These are phyloP conservation scores for Hypoxylon sp. DNA, from an alignment of 2,329 filamentous ascomycete species.

Conservation along the genomic window DNA sequence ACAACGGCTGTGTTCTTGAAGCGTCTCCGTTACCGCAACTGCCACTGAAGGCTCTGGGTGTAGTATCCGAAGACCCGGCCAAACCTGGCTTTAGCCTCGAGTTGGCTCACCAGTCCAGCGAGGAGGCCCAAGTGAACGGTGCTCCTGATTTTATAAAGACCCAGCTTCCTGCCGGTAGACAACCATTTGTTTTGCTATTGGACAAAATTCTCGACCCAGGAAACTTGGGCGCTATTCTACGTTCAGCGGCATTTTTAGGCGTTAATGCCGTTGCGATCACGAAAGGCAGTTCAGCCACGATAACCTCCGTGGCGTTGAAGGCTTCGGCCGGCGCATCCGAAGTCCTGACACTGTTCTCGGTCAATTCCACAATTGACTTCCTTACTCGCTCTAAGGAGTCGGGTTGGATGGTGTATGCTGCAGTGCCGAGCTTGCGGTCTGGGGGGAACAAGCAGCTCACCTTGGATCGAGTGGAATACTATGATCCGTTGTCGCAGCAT, in stretches of 20 bases:
- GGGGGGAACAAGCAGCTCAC: conserved; percentile 60
- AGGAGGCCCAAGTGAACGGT: conserved; percentile 82
- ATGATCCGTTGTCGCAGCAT: conserved; percentile 65
- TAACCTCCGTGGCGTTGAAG: conserved; percentile 85
- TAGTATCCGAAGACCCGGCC: conserved; percentile 58
- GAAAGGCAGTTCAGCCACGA: conserved; percentile 75
- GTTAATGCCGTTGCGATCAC: conserved; percentile 85
- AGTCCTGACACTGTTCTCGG: conserved; percentile 77
- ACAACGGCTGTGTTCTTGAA: conserved; percentile 92
- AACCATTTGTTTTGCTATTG: conserved; percentile 79
- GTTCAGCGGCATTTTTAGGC: conserved; percentile 91
- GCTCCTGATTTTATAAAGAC: conserved; percentile 62
- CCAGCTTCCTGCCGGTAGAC: conserved; percentile 57
- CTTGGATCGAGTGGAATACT: conserved; percentile 60
- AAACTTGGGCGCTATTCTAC: conserved; percentile 89
- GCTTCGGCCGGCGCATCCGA: conserved; percentile 90
- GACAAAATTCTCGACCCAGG: conserved; percentile 86
- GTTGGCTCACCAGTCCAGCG: conserved; percentile 75
- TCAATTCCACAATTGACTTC: conserved; percentile 76
- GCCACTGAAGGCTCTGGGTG: conserved; percentile 71
- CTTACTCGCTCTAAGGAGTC: conserved; percentile 73
- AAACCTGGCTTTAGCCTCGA: conserved; percentile 67
- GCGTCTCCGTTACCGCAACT: conserved; percentile 82
- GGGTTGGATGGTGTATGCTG: conserved; percentile 88
- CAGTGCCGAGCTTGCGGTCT: conserved; percentile 63